A percentile compares a stretch with the other conserved stretches of the same genome.
Conservation (phyloP, 495 filamentous ascomycete species). For the Daldinia grandis region DNA sequence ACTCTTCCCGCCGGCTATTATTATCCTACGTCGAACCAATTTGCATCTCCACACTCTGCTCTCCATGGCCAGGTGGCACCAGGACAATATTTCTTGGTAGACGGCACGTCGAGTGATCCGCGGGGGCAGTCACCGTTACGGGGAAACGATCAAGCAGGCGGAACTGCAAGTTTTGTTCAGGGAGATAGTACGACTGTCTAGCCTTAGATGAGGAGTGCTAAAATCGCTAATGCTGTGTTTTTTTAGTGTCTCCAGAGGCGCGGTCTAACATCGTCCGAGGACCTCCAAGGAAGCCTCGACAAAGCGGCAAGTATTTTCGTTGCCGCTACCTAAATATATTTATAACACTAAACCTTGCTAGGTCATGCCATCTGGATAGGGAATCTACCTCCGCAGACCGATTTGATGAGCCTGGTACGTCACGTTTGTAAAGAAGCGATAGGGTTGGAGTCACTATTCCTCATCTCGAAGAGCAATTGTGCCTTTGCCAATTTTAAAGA, state of each 20-base stretch:
- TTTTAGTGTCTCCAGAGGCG: slow-evolving; percentile 44
- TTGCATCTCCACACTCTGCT: slow-evolving; percentile 37
- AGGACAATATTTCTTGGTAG: slow-evolving; percentile 44
- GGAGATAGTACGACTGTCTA: slow-evolving; percentile 33
- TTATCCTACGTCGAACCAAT: slow-evolving; percentile 48
- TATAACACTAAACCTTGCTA: slow-evolving; percentile 37
- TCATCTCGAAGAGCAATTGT: slow-evolving; percentile 98
- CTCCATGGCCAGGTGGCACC: slow-evolving; percentile 44
- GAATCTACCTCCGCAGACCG: slow-evolving; percentile 85
- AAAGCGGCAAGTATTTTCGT: slow-evolving; percentile 58
- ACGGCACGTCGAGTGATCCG: slow-evolving; percentile 33
- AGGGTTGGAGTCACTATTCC: slow-evolving; percentile 88
- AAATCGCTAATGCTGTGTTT: slow-evolving; percentile 26
- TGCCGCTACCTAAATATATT: neutral
- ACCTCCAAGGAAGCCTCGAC: slow-evolving; percentile 91
- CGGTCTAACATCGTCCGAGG: slow-evolving; percentile 72
- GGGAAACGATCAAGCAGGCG: slow-evolving; percentile 21
- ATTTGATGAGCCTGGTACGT: slow-evolving; percentile 82
- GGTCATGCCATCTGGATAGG: slow-evolving; percentile 97
- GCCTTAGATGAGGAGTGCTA: neutral
- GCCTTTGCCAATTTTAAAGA: slow-evolving; percentile 97
- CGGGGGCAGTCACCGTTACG: slow-evolving; percentile 27
- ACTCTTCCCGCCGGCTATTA: slow-evolving; percentile 50
- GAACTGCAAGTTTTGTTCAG: slow-evolving; percentile 13
- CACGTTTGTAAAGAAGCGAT: slow-evolving; percentile 87